These are phyloP conservation scores for Candida stauntonica DNA, from an alignment of 805 yeast species.

Conservation along the genomic window DNA sequence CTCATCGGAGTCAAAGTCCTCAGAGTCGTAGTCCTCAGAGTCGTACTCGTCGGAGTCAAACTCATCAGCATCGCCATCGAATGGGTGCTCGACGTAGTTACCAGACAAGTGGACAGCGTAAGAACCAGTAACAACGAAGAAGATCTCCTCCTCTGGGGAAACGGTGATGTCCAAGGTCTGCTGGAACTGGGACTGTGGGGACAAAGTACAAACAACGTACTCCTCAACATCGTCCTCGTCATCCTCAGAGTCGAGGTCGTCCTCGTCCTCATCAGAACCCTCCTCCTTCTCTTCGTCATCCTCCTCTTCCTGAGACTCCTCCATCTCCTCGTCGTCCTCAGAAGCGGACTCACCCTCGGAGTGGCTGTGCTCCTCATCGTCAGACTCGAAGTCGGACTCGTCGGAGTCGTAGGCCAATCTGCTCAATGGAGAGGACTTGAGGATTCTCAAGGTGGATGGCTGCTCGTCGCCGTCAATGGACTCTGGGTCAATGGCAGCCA, in stretches of 20 bases:
- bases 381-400: slow-evolving; percentile 39
- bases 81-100: slow-evolving; percentile 95
- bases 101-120: slow-evolving; percentile 91
- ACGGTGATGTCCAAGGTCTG: slow-evolving; percentile 88
- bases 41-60: slow-evolving; percentile 63
- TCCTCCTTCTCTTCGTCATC: slow-evolving; percentile 46
- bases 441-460: slow-evolving; percentile 87
- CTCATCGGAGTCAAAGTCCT: slow-evolving; percentile 38
- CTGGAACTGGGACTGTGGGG: slow-evolving; percentile 82
- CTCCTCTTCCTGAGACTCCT: slow-evolving; percentile 45
- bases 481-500: slow-evolving; percentile 94
- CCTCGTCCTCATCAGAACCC: slow-evolving; percentile 38
- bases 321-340: slow-evolving; percentile 47
- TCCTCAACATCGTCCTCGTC: slow-evolving; percentile 79
- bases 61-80: slow-evolving; percentile 59
- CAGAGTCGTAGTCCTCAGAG: slow-evolving; percentile 53
- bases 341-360: slow-evolving; percentile 34
- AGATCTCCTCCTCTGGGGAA: slow-evolving; percentile 89
- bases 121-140: slow-evolving; percentile 93
- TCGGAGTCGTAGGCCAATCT: slow-evolving; percentile 45
- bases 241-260: slow-evolving; percentile 47
- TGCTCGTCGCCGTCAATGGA: slow-evolving; percentile 73
- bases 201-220: slow-evolving; percentile 80
- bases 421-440: slow-evolving; percentile 55
- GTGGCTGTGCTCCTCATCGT: slow-evolving; percentile 23